Conservation (phyloP, 2,329 filamentous ascomycete species). For the Cordyceps cateniannulata region DNA sequence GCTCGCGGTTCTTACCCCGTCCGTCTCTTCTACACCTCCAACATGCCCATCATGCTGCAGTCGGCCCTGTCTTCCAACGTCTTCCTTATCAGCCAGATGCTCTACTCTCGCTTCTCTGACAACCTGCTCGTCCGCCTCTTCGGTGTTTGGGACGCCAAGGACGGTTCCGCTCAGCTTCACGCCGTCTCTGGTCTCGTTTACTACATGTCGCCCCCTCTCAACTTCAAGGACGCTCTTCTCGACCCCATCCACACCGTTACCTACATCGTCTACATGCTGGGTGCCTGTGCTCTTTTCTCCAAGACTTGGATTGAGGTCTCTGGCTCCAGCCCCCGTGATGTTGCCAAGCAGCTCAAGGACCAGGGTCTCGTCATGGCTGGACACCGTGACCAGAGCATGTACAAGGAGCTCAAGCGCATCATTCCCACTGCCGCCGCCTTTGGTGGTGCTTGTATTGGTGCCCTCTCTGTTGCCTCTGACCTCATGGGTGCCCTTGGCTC, state of each 20-base stretch:
- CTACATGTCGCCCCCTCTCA: conserved; percentile 98
- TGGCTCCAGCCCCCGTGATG: conserved; percentile 92
- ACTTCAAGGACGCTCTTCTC: conserved; percentile 93
- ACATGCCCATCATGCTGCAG: conserved; percentile 99
- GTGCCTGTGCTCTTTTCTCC: conserved; percentile 95
- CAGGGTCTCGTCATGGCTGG: conserved; percentile 99
- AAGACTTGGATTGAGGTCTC: conserved; percentile 99
- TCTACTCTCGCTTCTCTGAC: conserved; percentile 98
- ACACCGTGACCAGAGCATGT: conserved; percentile 99
- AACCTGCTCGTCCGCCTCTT: conserved; percentile 97
- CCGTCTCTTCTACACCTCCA: conserved; percentile 99
- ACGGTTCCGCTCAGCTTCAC: conserved; percentile 91
- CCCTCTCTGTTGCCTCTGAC: conserved; percentile 90
- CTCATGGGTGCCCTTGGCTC: conserved; percentile 92
- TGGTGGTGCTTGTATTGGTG: conserved; percentile 97
- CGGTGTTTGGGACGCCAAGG: conserved; percentile 96
- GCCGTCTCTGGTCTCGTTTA: conserved; percentile 92
- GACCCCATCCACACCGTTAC: conserved; percentile 95
- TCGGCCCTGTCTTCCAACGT: conserved; percentile 97
- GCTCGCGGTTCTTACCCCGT: conserved; percentile 97
- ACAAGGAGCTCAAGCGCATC: conserved; percentile 99
- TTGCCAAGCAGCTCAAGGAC: conserved; percentile 99
- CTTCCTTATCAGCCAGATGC: conserved; percentile 98
- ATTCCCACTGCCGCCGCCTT: conserved; percentile 98
- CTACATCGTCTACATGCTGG: conserved; percentile 97